Conservation (phyloP, 768 basidiomycete genomes). For the Omphalotus guepiniiformis region DNA sequence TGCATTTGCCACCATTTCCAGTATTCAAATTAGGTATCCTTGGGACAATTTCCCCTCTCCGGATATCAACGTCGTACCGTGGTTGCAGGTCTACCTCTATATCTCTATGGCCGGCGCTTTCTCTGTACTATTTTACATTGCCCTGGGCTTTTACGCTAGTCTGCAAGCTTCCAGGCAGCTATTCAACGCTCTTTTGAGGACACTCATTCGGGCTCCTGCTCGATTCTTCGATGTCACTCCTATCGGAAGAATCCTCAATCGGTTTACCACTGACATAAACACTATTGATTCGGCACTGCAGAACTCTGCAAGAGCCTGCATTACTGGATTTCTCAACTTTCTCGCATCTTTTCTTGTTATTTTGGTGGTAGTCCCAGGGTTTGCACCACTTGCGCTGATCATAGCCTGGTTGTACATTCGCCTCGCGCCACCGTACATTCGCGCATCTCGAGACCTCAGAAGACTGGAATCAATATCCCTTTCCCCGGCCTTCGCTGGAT, state of each 20-base stretch:
- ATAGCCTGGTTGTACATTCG: conserved; percentile 69
- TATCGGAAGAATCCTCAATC: conserved; percentile 73
- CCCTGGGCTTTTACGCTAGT: conserved; percentile 64
- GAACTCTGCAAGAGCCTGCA: conserved; percentile 47
- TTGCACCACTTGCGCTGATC: conserved; percentile 61
- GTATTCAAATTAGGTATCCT: conserved; percentile 26
- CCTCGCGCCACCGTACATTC: conserved; percentile 56
- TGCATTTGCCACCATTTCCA: conserved; percentile 11
- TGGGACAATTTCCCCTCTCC: conserved; percentile 56
- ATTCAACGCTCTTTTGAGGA: conserved; percentile 48
- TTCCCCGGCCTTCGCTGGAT: conserved; percentile 70
- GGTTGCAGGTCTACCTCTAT: conserved; percentile 59
- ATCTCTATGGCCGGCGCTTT: conserved; percentile 59
- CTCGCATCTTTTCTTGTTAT: conserved; percentile 62
- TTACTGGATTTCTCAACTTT: conserved; percentile 58
- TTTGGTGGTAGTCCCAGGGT: conserved; percentile 55
- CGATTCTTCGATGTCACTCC: conserved; percentile 75
- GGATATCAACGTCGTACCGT: conserved; percentile 55
- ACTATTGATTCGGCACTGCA: conserved; percentile 66
- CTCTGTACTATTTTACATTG: conserved; percentile 49
- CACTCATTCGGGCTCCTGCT: conserved; percentile 58
- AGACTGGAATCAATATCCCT: conserved; percentile 62
- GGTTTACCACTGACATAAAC: conserved; percentile 75
- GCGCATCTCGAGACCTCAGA: conserved; percentile 62
- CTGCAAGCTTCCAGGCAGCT: conserved; percentile 61